Percentiles rank a stretch among this genome's conserved stretches.
phyloP scores from a whole-genome alignment of 2,329 filamentous ascomycete genomes.

The Rutstroemia sp. region DNA sequence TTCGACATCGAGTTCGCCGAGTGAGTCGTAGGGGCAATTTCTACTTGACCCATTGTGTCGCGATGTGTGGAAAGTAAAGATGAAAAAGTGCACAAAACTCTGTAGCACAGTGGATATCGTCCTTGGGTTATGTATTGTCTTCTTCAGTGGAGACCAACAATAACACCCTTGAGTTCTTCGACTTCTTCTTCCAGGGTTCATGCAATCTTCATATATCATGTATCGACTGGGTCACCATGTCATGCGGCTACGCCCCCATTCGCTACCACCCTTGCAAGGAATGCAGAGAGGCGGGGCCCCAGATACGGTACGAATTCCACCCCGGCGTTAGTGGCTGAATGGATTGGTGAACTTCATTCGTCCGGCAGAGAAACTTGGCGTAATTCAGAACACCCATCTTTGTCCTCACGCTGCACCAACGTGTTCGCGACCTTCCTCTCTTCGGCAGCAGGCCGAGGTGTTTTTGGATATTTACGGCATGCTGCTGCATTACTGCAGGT shows the following conservation, averaged over 20 bases:
- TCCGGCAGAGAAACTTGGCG: no score
- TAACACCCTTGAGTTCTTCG: not conserved
- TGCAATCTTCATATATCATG: not conserved
- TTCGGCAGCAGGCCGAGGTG: no score
- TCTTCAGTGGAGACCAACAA: not conserved
- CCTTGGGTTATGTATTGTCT: not conserved
- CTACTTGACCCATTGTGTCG: not conserved
- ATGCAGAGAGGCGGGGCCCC: no score
- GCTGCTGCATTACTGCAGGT: no score
- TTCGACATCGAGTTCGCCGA: slow-evolving; percentile 14
- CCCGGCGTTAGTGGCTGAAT: no score
- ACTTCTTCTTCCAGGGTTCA: not conserved
- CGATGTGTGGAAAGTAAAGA: not conserved
- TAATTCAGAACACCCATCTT: no score
- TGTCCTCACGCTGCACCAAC: no score
- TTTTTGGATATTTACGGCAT: no score
- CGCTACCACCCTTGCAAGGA: not conserved
- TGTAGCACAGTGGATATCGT: no score
- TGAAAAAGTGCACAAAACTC: not conserved
- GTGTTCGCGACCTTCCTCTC: no score
- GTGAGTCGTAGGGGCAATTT: not conserved
- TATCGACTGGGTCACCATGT: not conserved
- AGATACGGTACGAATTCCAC: no score
- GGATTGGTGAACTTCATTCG: no score
- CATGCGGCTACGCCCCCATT: not conserved